Evolutionary conservation across 2,329 filamentous ascomycete species (phyloP), one percentile per base, ranked within the genome.

Genomic region (Nemania abortiva): DNA sequence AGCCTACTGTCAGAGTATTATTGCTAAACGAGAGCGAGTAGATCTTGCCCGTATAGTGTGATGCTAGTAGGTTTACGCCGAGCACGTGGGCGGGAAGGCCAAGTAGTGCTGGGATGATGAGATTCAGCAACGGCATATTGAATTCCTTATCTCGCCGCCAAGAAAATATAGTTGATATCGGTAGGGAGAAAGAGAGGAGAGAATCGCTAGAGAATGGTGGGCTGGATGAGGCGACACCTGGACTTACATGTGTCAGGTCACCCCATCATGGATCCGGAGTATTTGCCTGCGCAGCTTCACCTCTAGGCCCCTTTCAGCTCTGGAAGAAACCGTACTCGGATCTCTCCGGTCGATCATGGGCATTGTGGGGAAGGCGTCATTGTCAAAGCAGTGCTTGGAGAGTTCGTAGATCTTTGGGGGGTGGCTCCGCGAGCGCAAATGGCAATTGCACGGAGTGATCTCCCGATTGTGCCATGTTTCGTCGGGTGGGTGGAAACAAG

Each of bases 21-120:
- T 75, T 73, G 18, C 71, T 72, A 37, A 74, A 74, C 3, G 77
- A 74, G 22, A 83, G 77, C 5, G 79, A 78, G 73, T 79, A 82
- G 53, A 83, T 75, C 64, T 79, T 79, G 52, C 81, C 81, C 20
- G 78, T 82, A 69, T 82, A 83, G 65, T 82, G 81, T 2, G 81
- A 81, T 34, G 77, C 81, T 3, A 82, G 72, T 18, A 83, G 74
- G 20, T 74, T 82, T 2, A 75, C 75, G 56, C 74, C 77, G 27
- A 76, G 67, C 29, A 73, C 76, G 45, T 74, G 71, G 10, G 72
- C 65, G 29, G 68, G 66, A 18, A 78, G 52, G 47, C 70, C 61
- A 20, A 77, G 71, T 11, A 73, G 52, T 57, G 69, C 70, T 53
- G 72, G 49, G 27, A 76, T 37, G 45, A 76, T 59, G 55, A 68